Conservation (phyloP, 305 asterid genomes). For the Fraxinus velutina region DNA sequence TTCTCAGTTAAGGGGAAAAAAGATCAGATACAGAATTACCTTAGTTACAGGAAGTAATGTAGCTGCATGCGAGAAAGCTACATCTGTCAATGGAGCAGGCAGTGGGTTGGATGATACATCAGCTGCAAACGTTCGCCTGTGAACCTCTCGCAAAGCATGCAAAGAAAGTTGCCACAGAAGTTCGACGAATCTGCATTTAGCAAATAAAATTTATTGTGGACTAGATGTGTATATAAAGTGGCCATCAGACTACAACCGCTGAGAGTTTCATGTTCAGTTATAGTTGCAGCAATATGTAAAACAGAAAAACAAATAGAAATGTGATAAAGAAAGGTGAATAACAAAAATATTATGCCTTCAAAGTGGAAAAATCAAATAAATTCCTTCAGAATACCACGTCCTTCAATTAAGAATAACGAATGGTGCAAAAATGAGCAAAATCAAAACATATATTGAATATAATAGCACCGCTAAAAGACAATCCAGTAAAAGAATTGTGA, state of each 20-base stretch:
- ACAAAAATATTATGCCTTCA: not conserved
- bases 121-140: conserved; percentile 80
- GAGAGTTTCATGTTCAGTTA: not conserved
- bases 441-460: not conserved
- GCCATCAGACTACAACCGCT: not conserved
- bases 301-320: not conserved
- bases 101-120: conserved; percentile 87
- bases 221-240: not conserved
- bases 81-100: conserved; percentile 96
- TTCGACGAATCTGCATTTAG: conserved; percentile 77
- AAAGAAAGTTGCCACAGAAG: conserved; percentile 96
- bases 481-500: not conserved
- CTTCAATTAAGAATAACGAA: not conserved
- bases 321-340: not conserved
- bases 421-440: not conserved
- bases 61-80: conserved; percentile 98
- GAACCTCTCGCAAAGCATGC: conserved; percentile 98
- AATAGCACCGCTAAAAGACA: not conserved
- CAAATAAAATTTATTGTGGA: conserved; percentile 14
- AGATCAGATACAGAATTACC: conserved; percentile 40
- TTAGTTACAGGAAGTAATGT: conserved; percentile 91
- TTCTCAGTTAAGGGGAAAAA: conserved; percentile 9
- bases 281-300: not conserved
- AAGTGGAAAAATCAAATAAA: not conserved
- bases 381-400: not conserved